A percentile compares a stretch with the other conserved stretches of the same genome.
Evolutionary conservation across 2,329 filamentous ascomycete genomes (phyloP).

Genomic region (Chalara sp.): DNA sequence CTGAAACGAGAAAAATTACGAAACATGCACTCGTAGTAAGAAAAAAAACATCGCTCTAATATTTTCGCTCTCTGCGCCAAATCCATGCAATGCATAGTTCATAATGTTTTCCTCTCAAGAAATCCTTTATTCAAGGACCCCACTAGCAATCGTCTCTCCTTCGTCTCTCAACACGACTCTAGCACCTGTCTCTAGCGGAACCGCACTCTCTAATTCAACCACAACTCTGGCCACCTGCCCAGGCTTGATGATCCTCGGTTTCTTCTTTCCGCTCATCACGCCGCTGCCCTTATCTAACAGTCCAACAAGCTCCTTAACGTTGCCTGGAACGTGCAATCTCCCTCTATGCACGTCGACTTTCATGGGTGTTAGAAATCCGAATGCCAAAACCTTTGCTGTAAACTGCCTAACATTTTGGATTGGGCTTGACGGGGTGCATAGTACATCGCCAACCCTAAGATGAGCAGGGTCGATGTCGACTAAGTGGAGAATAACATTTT

Average conservation of each 20-base stretch:
- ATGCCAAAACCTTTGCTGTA: conserved; percentile 77
- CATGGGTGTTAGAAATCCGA: conserved; percentile 85
- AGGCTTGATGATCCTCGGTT: conserved; percentile 75
- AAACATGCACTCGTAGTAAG: no score
- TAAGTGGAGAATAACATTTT: conserved; percentile 80
- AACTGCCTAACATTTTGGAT: conserved; percentile 68
- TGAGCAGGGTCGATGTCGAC: conserved; percentile 79
- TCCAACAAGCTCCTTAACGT: conserved; percentile 64
- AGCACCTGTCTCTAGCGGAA: conserved; percentile 74
- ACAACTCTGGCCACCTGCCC: conserved; percentile 70
- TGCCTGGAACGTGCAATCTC: conserved; percentile 69
- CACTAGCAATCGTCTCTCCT: conserved; percentile 82
- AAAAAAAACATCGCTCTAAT: no score
- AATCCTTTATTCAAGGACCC: conserved; percentile 57
- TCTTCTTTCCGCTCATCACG: conserved; percentile 65
- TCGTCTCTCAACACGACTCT: conserved; percentile 74
- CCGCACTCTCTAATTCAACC: conserved; percentile 64
- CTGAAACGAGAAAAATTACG: no score
- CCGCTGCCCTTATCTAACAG: conserved; percentile 75
- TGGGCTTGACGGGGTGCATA: conserved; percentile 65
- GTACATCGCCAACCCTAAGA: conserved; percentile 75
- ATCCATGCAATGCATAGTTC: no score
- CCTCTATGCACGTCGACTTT: conserved; percentile 84
- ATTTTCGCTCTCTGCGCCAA: no score
- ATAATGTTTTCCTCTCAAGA: no score